phyloP scores from a whole-genome alignment of 306 rosid species.

The Trifolium dubium region DNA sequence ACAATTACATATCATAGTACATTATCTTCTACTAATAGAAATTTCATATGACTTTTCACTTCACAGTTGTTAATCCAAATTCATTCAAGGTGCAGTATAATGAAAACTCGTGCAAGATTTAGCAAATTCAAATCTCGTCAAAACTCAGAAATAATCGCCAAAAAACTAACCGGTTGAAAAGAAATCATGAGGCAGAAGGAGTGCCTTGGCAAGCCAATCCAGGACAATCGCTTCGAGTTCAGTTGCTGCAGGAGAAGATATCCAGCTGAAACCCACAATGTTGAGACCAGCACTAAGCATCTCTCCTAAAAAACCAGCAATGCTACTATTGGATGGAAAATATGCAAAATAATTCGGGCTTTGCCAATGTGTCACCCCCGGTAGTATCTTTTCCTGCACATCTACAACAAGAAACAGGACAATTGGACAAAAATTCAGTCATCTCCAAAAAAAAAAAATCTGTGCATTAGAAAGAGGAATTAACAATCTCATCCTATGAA shows the following conservation, averaged over 20 bases:
- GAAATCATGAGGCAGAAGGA: constrained; percentile 67
- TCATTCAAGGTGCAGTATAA: constrained; percentile 6
- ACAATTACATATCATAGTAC: constrained; percentile 12
- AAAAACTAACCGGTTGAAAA: constrained; percentile 66
- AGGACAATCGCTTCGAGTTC: constrained; percentile 89
- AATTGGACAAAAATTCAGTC: constrained; percentile 30
- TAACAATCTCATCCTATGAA: not conserved
- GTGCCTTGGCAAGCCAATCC: constrained; percentile 90
- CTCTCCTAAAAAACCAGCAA: constrained; percentile 94
- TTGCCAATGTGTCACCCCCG: constrained; percentile 99
- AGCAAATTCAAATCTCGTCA: constrained; percentile 13
- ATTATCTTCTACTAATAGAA: constrained; percentile 10
- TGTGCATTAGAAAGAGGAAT: not conserved
- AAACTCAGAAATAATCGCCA: constrained; percentile 26
- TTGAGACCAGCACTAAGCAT: constrained; percentile 95
- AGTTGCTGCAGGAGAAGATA: constrained; percentile 96
- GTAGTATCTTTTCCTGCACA: constrained; percentile 79
- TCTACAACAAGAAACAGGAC: constrained; percentile 55
- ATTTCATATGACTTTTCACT: not conserved
- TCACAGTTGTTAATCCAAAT: constrained; percentile 15
- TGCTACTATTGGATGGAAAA: constrained; percentile 91
- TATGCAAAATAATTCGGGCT: constrained; percentile 94
- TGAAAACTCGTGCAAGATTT: constrained; percentile 31
- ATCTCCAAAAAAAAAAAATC: not conserved
- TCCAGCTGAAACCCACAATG: constrained; percentile 96